A percentile compares a stretch with the other conserved stretches of the same genome.
Conservation (phyloP, 495 filamentous ascomycete species). For the Achaetomiella virescens region DNA sequence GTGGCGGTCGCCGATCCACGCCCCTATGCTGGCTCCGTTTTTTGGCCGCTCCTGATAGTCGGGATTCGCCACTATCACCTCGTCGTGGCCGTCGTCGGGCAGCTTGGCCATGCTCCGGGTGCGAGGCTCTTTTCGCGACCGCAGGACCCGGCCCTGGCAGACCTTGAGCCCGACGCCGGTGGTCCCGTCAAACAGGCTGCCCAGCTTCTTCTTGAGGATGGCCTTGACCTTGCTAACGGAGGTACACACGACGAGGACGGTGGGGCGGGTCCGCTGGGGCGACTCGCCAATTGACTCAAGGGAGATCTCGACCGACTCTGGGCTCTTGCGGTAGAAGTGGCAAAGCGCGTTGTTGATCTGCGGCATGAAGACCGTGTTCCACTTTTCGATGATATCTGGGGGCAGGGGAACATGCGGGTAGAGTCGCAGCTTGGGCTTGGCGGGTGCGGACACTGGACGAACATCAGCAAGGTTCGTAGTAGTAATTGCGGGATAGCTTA, state of each 20-base stretch:
- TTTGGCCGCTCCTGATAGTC: slow-evolving; percentile 67
- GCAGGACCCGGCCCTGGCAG: slow-evolving; percentile 60
- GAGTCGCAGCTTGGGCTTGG: slow-evolving; percentile 31
- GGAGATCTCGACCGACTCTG: slow-evolving; percentile 66
- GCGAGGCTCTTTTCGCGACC: slow-evolving; percentile 50
- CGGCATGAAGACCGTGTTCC: slow-evolving; percentile 65
- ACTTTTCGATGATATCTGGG: slow-evolving; percentile 58
- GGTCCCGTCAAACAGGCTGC: slow-evolving; percentile 50
- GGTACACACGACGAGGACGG: slow-evolving; percentile 68
- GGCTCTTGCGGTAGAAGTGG: slow-evolving; percentile 58
- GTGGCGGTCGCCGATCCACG: slow-evolving; percentile 75
- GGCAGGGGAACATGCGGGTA: slow-evolving; percentile 50
- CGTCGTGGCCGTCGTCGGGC: slow-evolving; percentile 24
- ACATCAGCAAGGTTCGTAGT: neutral
- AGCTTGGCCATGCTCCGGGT: slow-evolving; percentile 33
- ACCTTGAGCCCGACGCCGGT: slow-evolving; percentile 53
- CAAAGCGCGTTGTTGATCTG: slow-evolving; percentile 55
- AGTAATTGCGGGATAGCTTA: neutral
- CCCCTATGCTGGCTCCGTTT: slow-evolving; percentile 89
- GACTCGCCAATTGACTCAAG: slow-evolving; percentile 69
- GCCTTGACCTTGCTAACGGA: slow-evolving; percentile 65
- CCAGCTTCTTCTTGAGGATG: slow-evolving; percentile 64
- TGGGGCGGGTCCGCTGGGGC: slow-evolving; percentile 58
- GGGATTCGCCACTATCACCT: slow-evolving; percentile 47
- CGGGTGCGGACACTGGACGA: neutral